Evolutionary conservation across 225 moss, liverwort and hornwort genomes (phyloP), one percentile per base, ranked within the genome.

Genomic region (Sphagnum contortum): DNA sequence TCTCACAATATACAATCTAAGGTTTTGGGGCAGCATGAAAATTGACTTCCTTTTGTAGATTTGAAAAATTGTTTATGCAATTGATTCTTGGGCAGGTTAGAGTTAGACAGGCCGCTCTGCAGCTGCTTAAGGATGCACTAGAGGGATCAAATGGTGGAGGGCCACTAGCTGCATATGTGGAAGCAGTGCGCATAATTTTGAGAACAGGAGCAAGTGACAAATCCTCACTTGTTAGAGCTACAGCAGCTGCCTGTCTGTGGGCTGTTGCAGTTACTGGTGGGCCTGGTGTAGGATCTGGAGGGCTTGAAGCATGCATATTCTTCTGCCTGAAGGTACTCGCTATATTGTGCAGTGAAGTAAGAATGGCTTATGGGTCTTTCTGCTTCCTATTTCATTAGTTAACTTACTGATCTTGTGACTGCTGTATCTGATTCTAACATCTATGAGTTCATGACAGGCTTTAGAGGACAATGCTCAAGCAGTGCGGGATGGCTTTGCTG

Each of bases 401-500:
- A 29, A 29, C 29, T 29, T 0, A 29, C 29, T 29, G 29, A 29
- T 29, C 29, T 29, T 29, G 29, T 29, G 1, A 29, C 29, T 29
- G 29, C 29, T 29, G 29, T 29, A 29, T 29, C 29, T 29, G 29
- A 29, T 29, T 29, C 29, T 29, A 29, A 29, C 29, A 29, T 29
- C 29, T 29, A 29, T 52, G 52, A 2, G 52, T 52, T 5, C 52
- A 52, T 60, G 60, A 62, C 84, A 90, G 91, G 91, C 86, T 3
- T 69, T 99, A 70, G 98, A 99, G 74, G 98, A 99, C 68, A 71
- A 87, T 63, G 72, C 82, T 55, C 98, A 89, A 79, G 66, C 79
- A 67, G 98, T 93, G 14, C 72, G 93, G 74, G 98, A 99, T 88
- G 93, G 87, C 56, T 99, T 91, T 89, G 98, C 93, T 64, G 86